phyloP scores from a whole-genome alignment of 1,284 basidiomycete genomes.

The Trichosporon inkin region DNA sequence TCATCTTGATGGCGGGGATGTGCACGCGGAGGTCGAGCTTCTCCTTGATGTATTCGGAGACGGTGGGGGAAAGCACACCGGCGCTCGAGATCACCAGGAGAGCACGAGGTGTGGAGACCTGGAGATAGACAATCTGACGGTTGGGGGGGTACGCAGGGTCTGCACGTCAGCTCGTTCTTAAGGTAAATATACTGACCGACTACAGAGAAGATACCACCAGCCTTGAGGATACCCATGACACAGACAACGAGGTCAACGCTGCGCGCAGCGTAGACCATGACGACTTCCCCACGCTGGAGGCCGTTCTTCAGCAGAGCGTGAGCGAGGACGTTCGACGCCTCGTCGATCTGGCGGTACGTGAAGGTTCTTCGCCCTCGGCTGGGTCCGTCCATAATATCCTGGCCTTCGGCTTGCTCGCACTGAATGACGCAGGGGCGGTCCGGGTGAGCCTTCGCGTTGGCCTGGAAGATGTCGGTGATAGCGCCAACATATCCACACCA shows the following conservation, averaged over 20 bases:
- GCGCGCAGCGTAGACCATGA: constrained; percentile 97
- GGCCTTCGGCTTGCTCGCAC: constrained; percentile 55
- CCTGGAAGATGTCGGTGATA: constrained; percentile 86
- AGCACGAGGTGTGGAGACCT: constrained; percentile 90
- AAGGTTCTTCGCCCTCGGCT: constrained; percentile 56
- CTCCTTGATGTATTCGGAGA: constrained; percentile 76
- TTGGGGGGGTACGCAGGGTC: constrained; percentile 96
- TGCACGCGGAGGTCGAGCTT: constrained; percentile 87
- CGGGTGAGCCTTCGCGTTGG: constrained; percentile 71
- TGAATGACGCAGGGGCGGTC: constrained; percentile 80
- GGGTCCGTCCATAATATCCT: constrained; percentile 46
- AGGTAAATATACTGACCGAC: constrained; percentile 64
- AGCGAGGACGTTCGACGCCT: constrained; percentile 83
- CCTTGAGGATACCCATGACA: constrained; percentile 94
- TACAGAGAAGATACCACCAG: constrained; percentile 95
- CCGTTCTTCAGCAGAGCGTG: constrained; percentile 84
- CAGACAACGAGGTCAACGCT: constrained; percentile 96
- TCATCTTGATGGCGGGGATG: constrained; percentile 81
- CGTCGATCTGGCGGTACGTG: constrained; percentile 76
- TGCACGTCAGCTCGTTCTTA: constrained; percentile 38
- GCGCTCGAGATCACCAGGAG: constrained; percentile 89
- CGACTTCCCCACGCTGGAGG: constrained; percentile 88
- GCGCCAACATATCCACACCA: constrained; percentile 98
- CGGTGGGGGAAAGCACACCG: constrained; percentile 72
- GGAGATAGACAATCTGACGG: constrained; percentile 91